Base-by-base conservation (phyloP, 139 green algal genomes). In the Micractinium sp. region DNA sequence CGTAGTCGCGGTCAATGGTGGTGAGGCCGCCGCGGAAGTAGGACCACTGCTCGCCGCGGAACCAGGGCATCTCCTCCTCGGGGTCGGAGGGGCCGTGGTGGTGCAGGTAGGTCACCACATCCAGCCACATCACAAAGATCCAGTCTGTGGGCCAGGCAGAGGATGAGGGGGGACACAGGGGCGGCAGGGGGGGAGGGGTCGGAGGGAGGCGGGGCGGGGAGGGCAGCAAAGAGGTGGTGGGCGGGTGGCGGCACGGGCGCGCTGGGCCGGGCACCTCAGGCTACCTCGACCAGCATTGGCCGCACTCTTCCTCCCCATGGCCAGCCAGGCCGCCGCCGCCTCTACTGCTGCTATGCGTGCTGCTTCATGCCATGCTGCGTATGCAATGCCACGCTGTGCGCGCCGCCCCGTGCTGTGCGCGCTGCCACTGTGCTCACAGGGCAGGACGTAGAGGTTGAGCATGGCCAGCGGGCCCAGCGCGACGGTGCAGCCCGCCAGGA, bases 41-140 rank as follows among this genome's bases (percentile, higher is more conserved):
- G 92, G 87, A 96, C 97, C 97, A 99, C 90, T 99, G 94, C 85
- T 96, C 92, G 61, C 95, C 94, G 38, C 97, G 90, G 95, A 98
- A 99, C 97, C 97, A 99, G 75, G 97, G 97, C 88, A 99, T 92
- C 92, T 97, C 94, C 92, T 97, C 94, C 7, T 95, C 88, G 12
- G 85, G 33, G 88, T 98, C 93, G 67, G 89, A 73, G 39, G 91
- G 91, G 82, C 97, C 97, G 89, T 99, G 97, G 92, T 99, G 97
- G 92, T 99, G 97, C 90, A 99, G 95, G 93, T 99, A 99, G 25
- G 97, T 99, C 20, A 99, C 97, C 5, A 96, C 85, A 88, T 99
- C 97, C 67, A 99, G 96, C 97, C 97, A 99, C 73, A 98, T 82
- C 41, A 99, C 97, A 88, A 95, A 95, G 53, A 98, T 90, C 91